These are phyloP conservation scores for Ascosphaera apis DNA, from an alignment of 2,329 filamentous ascomycete genomes.

Conservation along the genomic window DNA sequence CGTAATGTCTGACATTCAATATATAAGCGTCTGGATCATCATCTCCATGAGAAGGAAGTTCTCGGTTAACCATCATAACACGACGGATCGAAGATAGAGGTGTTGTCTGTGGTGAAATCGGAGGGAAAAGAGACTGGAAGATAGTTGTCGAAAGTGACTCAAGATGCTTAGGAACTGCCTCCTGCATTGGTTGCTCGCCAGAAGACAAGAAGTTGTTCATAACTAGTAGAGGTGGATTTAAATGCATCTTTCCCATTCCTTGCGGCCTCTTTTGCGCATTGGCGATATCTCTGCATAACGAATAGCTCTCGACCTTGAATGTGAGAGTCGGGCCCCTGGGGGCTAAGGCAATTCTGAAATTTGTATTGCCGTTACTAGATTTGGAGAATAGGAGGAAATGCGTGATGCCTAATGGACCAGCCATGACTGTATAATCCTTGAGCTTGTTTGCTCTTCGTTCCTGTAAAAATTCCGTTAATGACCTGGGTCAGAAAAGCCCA, in stretches of 20 bases:
- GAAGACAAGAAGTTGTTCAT: conserved; percentile 91
- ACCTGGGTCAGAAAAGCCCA: neutral
- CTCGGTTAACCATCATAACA: conserved; percentile 74
- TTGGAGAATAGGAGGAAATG: conserved; percentile 86
- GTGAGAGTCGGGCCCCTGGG: conserved; percentile 81
- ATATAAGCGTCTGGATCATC: conserved; percentile 42
- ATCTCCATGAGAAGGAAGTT: conserved; percentile 22
- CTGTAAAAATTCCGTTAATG: conserved; percentile 13
- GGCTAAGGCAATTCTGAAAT: conserved; percentile 65
- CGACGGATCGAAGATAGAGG: conserved; percentile 81
- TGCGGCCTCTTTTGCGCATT: conserved; percentile 63
- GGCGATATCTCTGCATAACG: conserved; percentile 72
- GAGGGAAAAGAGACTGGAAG: conserved; percentile 89
- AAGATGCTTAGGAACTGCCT: conserved; percentile 73
- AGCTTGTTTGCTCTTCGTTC: conserved; percentile 74
- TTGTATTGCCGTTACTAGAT: conserved; percentile 75
- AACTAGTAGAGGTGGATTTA: conserved; percentile 69
- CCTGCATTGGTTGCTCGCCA: conserved; percentile 29
- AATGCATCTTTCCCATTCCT: conserved; percentile 63
- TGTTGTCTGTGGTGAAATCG: conserved; percentile 77
- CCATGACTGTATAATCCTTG: conserved; percentile 87
- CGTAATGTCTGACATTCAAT: conserved; percentile 77
- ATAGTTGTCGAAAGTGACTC: conserved; percentile 81
- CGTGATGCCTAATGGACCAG: conserved; percentile 74
- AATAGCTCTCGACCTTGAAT: conserved; percentile 88